Conservation (phyloP, 768 basidiomycete genomes). For the Mycena epipterygia region DNA sequence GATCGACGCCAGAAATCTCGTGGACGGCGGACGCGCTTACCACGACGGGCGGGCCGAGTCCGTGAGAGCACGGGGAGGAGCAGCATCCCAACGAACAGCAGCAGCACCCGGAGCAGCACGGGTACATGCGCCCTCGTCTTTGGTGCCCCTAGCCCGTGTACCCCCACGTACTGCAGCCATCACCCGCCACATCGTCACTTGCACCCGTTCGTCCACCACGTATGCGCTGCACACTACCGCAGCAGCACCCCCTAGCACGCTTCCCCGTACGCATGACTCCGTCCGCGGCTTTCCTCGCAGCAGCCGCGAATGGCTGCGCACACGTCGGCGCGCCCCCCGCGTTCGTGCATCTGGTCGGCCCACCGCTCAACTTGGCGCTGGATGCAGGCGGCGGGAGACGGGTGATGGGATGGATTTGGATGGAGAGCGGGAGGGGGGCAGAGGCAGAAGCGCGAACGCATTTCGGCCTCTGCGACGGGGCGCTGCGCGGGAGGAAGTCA, state of each 20-base stretch:
- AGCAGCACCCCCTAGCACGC: background rate
- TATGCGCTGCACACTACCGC: constrained; percentile 73
- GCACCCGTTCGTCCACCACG: constrained; percentile 62
- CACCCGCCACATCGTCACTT: constrained; percentile 20
- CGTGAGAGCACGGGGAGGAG: no score
- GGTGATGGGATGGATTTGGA: no score
- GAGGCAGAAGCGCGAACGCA: constrained; percentile 38
- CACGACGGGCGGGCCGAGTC: no score
- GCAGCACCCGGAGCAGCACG: no score
- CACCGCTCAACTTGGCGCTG: constrained; percentile 82
- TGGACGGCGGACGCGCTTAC: no score
- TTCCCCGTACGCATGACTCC: constrained; percentile 45
- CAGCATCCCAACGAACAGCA: no score
- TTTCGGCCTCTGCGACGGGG: constrained; percentile 89
- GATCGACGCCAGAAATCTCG: no score
- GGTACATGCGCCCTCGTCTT: constrained; percentile 25
- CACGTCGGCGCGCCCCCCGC: constrained; percentile 88
- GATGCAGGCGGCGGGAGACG: constrained; percentile 59
- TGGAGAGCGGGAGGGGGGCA: no score
- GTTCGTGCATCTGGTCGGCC: constrained; percentile 83
- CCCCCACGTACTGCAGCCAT: constrained; percentile 47
- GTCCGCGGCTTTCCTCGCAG: constrained; percentile 73
- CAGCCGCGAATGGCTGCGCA: constrained; percentile 90
- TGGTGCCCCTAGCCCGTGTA: constrained; percentile 41
- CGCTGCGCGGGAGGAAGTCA: constrained; percentile 88